Conservation (phyloP, 371 early-diverging fungal genomes). For the Choanephora cucurbitarum region DNA sequence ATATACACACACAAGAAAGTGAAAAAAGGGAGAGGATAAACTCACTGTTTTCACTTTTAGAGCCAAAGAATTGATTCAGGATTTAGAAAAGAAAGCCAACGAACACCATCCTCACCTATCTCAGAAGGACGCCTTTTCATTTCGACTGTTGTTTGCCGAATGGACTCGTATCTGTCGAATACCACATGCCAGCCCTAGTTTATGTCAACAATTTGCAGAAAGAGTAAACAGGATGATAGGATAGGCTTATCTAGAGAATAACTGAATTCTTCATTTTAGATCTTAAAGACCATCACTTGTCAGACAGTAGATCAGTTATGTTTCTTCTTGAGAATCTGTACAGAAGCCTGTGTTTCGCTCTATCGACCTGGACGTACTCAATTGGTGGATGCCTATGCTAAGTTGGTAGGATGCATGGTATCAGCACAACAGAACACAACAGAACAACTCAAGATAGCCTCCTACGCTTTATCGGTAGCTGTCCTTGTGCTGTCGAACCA, state of each 20-base stretch:
- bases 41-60: conserved; percentile 7
- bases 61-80: conserved; percentile 28
- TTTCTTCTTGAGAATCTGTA: conserved; percentile 43
- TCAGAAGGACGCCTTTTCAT: conserved; percentile 20
- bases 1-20: too few species aligned
- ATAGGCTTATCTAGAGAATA: background rate
- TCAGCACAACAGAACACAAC: conserved; percentile 45
- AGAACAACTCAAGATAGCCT: conserved; percentile 61
- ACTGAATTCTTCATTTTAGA: too few species aligned
- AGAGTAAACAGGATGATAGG: conserved; percentile 11
- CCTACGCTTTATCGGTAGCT: conserved; percentile 82
- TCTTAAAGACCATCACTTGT: conserved; percentile 14
- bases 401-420: conserved; percentile 73
- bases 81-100: conserved; percentile 27
- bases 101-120: conserved; percentile 16
- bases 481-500: conserved; percentile 81
- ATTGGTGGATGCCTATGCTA: conserved; percentile 80
- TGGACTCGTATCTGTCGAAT: conserved; percentile 88
- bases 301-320: conserved; percentile 28
- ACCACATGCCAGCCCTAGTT: conserved; percentile 70
- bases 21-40: background rate
- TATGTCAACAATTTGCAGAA: conserved; percentile 51
- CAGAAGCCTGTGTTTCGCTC: conserved; percentile 33
- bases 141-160: conserved; percentile 68
- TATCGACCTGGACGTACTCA: conserved; percentile 29